Conservation (phyloP, 1,139 yeast species). For the Geotrichum cucujoidarum region DNA sequence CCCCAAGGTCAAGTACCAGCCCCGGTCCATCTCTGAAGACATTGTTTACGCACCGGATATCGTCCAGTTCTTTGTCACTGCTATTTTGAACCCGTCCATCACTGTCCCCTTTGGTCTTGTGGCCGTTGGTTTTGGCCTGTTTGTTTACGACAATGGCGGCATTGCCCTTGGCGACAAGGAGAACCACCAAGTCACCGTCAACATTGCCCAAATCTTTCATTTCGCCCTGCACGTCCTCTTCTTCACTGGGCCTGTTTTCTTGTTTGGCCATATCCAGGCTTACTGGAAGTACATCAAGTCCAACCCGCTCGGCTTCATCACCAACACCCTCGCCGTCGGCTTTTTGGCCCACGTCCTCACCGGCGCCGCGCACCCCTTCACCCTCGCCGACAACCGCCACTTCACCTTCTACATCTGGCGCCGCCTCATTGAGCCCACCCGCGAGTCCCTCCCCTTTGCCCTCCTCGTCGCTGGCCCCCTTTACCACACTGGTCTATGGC, state of each 20-base stretch:
- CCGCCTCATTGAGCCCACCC: constrained; percentile 41
- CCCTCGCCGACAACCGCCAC: constrained; percentile 92
- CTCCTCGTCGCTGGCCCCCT: constrained; percentile 14
- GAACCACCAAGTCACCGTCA: constrained; percentile 69
- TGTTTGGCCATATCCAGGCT: neutral
- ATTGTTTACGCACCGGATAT: neutral
- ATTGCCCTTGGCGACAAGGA: constrained; percentile 83
- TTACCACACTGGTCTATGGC: constrained; percentile 11
- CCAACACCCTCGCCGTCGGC: neutral
- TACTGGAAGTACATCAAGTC: neutral
- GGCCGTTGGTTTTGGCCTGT: constrained; percentile 49
- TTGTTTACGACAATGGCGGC: constrained; percentile 64
- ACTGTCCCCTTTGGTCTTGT: constrained; percentile 53
- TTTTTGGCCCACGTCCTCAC: constrained; percentile 1
- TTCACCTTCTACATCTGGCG: constrained; percentile 82
- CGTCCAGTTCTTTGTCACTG: constrained; percentile 14
- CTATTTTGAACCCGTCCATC: constrained; percentile 23
- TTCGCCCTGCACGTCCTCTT: constrained; percentile 58
- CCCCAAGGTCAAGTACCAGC: neutral
- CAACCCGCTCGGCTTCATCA: constrained; percentile 1
- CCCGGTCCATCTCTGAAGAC: neutral
- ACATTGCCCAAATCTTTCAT: constrained; percentile 77
- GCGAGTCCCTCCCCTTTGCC: constrained; percentile 11
- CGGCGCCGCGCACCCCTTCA: constrained; percentile 69
- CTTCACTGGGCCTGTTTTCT: constrained; percentile 56